These are phyloP conservation scores for Hibiscus mutabilis DNA, from an alignment of 345 rosid genomes.

Conservation along the genomic window DNA sequence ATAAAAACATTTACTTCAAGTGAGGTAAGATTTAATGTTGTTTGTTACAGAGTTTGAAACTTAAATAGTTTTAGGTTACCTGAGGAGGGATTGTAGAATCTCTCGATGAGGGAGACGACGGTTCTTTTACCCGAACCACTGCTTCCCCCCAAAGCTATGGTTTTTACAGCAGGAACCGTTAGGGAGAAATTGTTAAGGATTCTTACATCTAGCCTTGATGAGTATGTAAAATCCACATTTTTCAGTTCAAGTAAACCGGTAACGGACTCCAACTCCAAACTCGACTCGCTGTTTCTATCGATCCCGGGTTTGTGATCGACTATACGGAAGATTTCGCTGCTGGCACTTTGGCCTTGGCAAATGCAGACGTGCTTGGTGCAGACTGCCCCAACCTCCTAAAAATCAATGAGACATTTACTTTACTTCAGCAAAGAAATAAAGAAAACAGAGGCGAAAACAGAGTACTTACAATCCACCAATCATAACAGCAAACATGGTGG, in stretches of 20 bases:
- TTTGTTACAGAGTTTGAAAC: neutral
- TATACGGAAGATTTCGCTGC: slow-evolving; percentile 80
- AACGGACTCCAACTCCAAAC: slow-evolving; percentile 60
- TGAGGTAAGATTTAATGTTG: neutral
- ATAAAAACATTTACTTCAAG: neutral
- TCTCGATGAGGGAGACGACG: slow-evolving; percentile 84
- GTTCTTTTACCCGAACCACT: slow-evolving; percentile 99
- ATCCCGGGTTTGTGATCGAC: slow-evolving; percentile 77
- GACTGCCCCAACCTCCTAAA: slow-evolving; percentile 84
- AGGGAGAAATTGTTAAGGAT: slow-evolving; percentile 70
- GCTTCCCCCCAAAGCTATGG: slow-evolving; percentile 95
- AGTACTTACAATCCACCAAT: slow-evolving; percentile 87
- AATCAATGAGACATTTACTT: slow-evolving; percentile 6
- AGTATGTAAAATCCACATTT: slow-evolving; percentile 78
- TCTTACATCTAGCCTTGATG: slow-evolving; percentile 77
- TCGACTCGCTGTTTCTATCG: slow-evolving; percentile 56
- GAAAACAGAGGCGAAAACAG: neutral
- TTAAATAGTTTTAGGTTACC: slow-evolving; percentile 33
- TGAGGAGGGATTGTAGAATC: slow-evolving; percentile 88
- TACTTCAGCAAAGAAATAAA: neutral
- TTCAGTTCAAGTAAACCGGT: slow-evolving; percentile 74
- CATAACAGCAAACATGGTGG: slow-evolving; percentile 98
- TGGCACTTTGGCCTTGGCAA: slow-evolving; percentile 87
- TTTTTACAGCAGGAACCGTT: slow-evolving; percentile 89
- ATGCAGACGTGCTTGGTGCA: slow-evolving; percentile 90